Base-by-base conservation (phyloP, 352 stramenopile species). In the Pythium brassicae region DNA sequence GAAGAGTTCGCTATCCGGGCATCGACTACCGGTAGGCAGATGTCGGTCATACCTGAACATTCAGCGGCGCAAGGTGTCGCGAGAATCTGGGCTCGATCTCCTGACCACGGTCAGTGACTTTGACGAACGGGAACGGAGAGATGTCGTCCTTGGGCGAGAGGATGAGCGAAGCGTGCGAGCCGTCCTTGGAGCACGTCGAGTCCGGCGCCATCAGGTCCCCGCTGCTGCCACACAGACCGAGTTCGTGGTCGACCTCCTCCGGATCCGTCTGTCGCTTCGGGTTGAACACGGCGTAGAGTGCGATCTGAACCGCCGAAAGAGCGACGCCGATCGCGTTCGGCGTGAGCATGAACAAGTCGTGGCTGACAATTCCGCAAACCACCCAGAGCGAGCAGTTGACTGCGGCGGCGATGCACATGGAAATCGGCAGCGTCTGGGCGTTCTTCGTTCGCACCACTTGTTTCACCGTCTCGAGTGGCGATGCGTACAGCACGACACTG, bases 301-400 rank as follows among this genome's bases (percentile, higher is more conserved):
- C 62, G 17, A 84, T 48, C 44, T 87, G 76, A 10, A 77, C 43
- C 2, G 52, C 45, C 0, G 61, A 70, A 15, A 86, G 56, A 26
- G 57, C 43, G 37, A 79, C 35, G 39, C 69, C 71, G 8, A 72
- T 60, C 14, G 64, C 44, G 19, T 72, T 83, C 12, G 76, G 76
- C 17, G 72, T 65, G 27, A 84, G 27, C 7, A 89, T 59, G 26
- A 87, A 66, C n/a, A 71, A 42, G 23, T 89, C 72, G 37, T 71
- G 26, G 49, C 74, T 64, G 15, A 85, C 40, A 23, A 74, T 53
- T 17, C 72, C 74, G 54, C 78, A 82, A 37, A 76, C 32, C 50
- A 79, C 50, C 74, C 78, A 87, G 23, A 87, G 62, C 3, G 53
- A 43, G 53, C 76, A 80, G 68, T 84, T 89, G 55, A 72, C 10